Evolutionary conservation across 75 land plant species (phyloP), one percentile per base, ranked within the genome.

Genomic region (Pinus albicaulis): DNA sequence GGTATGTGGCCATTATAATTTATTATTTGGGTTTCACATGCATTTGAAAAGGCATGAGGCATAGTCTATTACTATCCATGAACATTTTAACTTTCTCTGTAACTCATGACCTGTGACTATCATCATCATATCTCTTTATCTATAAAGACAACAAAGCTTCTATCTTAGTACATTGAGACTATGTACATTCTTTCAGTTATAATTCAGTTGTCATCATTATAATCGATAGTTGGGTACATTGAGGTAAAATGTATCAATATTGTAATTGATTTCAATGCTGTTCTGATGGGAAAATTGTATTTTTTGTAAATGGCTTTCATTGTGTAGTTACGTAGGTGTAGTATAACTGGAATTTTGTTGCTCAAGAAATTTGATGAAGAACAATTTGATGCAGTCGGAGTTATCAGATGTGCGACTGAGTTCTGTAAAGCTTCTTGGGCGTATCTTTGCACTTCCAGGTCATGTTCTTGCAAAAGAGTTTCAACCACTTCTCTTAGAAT

Each of bases 401-500:
- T 70, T 89, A 59, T 36, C 84, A 71, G 88, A 83, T 44, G 72
- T 84, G 36, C 88, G 93, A 55, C 23, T 84, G 34, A 89, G 86
- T 76, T 82, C 92, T 12, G 96, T 93, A 57, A 71, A 79, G 24
- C 81, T 91, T 55, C 79, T 91, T 63, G 96, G 96, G 26, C 85
- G 86, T n/a, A 61, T 91, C 5, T 89, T 91, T 82, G 58, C 89
- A 73, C 74, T 88, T 31, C 91, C 85, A 11, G 87, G 81, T 12
- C 76, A 8, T 48, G 52, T 56, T 56, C 86, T 91, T 5, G 61
- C 85, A 70, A 84, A 88, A 62, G 57, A 63, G 20, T 90, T 90
- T 71, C 81, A 83, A 61, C 90, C 89, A 48, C 76, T 93, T 7
- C 83, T 89, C 73, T 61, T 79, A 1, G 96, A 91, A 59, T 93